A percentile compares a stretch with the other conserved stretches of the same genome.
Conservation (phyloP, 75 land plant species). For the Cunninghamia lanceolata region DNA sequence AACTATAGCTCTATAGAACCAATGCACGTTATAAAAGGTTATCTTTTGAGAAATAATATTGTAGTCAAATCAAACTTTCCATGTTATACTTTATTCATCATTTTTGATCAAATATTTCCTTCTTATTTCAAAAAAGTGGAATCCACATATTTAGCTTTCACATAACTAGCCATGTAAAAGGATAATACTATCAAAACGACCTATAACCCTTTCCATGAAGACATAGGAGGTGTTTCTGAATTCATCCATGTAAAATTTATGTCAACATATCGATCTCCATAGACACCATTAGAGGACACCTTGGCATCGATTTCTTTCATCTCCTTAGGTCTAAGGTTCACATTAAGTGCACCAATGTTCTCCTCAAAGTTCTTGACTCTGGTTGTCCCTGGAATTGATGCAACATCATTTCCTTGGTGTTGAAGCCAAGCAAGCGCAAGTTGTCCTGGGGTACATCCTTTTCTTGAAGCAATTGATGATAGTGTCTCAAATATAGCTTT, state of each 20-base stretch:
- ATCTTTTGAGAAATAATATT: too few species aligned
- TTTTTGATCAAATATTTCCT: too few species aligned
- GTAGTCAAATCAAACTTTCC: too few species aligned
- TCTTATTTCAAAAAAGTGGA: too few species aligned
- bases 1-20: too few species aligned
- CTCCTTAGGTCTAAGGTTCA: slow-evolving; percentile 40
- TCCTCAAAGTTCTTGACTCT: slow-evolving; percentile 45
- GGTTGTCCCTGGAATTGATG: slow-evolving; percentile 68
- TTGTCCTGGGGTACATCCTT: slow-evolving; percentile 54
- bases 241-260: slow-evolving; percentile 9
- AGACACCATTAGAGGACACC: slow-evolving; percentile 33
- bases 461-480: slow-evolving; percentile 27
- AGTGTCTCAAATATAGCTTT: slow-evolving; percentile 34
- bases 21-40: too few species aligned
- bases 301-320: slow-evolving; percentile 33
- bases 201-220: slow-evolving; percentile 10
- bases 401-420: slow-evolving; percentile 54
- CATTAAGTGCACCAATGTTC: not conserved
- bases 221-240: slow-evolving; percentile 10
- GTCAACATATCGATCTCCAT: slow-evolving; percentile 46
- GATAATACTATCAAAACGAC: not conserved
- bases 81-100: too few species aligned
- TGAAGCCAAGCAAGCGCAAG: slow-evolving; percentile 62
- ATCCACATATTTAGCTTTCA: not conserved
- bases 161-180: not conserved